These are phyloP conservation scores for Plasmodium gaboni DNA, from an alignment of 169 alveolate species.

Conservation along the genomic window DNA sequence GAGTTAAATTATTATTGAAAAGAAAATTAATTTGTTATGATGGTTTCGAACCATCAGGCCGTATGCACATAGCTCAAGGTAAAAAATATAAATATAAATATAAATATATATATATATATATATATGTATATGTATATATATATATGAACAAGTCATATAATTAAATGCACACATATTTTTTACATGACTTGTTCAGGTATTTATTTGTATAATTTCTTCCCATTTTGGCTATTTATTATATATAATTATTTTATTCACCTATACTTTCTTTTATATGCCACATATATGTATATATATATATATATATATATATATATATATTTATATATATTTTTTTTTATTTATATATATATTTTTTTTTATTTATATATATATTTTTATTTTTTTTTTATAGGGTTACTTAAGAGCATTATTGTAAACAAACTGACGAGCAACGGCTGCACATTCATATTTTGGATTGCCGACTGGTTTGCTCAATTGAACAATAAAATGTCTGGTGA, in stretches of 20 bases:
- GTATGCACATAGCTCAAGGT: conserved; percentile 99
- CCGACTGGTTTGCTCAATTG: conserved; percentile 99
- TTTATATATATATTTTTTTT: background rate
- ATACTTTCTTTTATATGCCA: background rate
- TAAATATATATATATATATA: background rate
- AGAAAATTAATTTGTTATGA: conserved; percentile 94
- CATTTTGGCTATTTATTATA: too few relatives aligned
- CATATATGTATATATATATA: background rate
- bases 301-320: background rate
- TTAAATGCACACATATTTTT: too few relatives aligned
- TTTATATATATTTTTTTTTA: background rate
- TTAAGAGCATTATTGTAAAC: conserved; percentile 93
- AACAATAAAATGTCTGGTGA: conserved; percentile 99
- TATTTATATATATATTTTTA: background rate
- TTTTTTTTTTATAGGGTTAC: conserved; percentile 38
- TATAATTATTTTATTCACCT: background rate
- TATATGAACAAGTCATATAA: background rate
- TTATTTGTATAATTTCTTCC: too few relatives aligned
- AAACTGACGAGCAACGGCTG: conserved; percentile 97
- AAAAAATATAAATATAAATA: conserved; percentile 71
- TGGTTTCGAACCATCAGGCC: conserved; percentile 99
- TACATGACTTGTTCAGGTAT: too few relatives aligned
- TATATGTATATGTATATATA: background rate
- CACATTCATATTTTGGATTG: conserved; percentile 98
- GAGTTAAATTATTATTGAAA: conserved; percentile 23